Evolutionary conservation across 192 early-diverging fungal species (phyloP).

Genomic region (Spinellus fusiger): DNA sequence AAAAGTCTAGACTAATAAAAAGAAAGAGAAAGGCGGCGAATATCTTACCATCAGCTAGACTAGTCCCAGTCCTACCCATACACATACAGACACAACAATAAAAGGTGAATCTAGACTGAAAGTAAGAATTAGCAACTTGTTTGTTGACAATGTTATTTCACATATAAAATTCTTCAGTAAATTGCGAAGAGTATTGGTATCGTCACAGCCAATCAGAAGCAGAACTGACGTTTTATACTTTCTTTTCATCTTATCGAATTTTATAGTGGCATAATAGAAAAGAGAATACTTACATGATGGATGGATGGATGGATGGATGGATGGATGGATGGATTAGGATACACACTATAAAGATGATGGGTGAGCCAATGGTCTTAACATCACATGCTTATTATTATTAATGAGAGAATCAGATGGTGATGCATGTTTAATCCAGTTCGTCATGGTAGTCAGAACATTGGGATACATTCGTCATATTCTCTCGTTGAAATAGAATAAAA

Average conservation of each 20-base stretch:
- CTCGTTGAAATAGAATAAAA: background rate
- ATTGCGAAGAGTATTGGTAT: background rate
- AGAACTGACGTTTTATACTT: constrained; percentile 17
- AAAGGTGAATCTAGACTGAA: background rate
- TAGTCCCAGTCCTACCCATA: background rate
- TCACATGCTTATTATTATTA: background rate
- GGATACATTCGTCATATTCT: constrained; percentile 16
- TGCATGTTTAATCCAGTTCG: constrained; percentile 20
- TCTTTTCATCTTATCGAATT: constrained; percentile 13
- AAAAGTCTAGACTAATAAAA: background rate
- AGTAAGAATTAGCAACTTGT: background rate
- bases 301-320: background rate
- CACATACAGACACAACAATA: background rate
- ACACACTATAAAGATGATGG: background rate
- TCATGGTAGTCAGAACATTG: constrained; percentile 17
- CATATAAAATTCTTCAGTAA: background rate
- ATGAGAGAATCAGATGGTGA: constrained; percentile 19
- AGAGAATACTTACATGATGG: background rate
- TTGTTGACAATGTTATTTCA: background rate
- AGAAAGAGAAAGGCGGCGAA: background rate
- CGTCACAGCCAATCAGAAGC: constrained; percentile 15
- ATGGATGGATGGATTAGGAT: background rate
- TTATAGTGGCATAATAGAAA: background rate
- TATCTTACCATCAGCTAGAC: too few species aligned
- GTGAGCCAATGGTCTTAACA: background rate